Evolutionary conservation across 2,329 filamentous ascomycete genomes (phyloP).

Genomic region (Juglanconis oblonga): DNA sequence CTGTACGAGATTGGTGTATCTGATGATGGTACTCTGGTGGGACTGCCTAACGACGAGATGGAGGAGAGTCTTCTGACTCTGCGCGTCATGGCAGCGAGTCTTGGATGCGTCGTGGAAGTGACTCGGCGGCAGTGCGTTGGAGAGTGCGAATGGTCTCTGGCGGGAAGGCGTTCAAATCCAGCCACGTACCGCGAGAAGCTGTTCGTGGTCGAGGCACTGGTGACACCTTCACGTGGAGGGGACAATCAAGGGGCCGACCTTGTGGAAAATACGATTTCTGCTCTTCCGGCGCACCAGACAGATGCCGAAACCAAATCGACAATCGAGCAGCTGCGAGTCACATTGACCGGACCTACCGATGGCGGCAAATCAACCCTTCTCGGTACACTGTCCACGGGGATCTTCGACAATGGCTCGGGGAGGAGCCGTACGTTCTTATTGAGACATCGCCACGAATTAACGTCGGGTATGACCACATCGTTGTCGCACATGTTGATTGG

Average conservation of each 20-base stretch:
- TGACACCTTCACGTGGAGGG: constrained; percentile 57
- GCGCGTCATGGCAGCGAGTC: constrained; percentile 84
- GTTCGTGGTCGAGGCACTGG: constrained; percentile 85
- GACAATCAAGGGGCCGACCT: constrained; percentile 12
- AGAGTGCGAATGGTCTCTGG: constrained; percentile 69
- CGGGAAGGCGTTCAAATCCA: constrained; percentile 24
- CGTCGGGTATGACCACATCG: constrained; percentile 88
- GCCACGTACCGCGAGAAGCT: constrained; percentile 51
- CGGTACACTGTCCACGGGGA: constrained; percentile 83
- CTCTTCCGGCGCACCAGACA: constrained; percentile 21
- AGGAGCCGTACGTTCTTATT: constrained; percentile 85
- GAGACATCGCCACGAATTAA: constrained; percentile 90
- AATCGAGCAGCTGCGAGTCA: constrained; percentile 78
- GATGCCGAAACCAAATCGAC: constrained; percentile 34
- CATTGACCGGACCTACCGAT: constrained; percentile 82
- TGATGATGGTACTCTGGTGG: constrained; percentile 88
- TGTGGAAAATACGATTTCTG: constrained; percentile 6
- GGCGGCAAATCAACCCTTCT: constrained; percentile 91
- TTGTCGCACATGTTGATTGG: constrained; percentile 92
- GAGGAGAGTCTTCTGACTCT: constrained; percentile 85
- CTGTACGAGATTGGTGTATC: constrained; percentile 96
- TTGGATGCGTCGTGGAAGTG: constrained; percentile 83
- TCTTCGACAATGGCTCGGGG: constrained; percentile 86
- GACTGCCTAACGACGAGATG: constrained; percentile 85
- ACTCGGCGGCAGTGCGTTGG: constrained; percentile 81